A percentile compares a stretch with the other conserved stretches of the same genome.
These are phyloP conservation scores for Phoenix dactylifera DNA, from an alignment of 176 grass and related monocot species.

Conservation along the genomic window DNA sequence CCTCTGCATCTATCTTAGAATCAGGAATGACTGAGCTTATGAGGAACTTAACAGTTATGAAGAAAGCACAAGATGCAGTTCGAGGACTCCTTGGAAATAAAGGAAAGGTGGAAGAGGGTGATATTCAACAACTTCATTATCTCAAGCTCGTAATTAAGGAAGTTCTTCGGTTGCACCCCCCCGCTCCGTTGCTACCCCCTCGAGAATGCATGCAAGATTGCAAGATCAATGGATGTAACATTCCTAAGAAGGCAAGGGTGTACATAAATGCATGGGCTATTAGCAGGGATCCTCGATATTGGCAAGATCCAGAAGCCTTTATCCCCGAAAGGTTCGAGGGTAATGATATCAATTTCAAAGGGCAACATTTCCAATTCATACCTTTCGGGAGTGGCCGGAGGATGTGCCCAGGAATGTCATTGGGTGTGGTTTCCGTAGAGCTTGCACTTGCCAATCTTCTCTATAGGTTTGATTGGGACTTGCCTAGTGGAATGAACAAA, in stretches of 20 bases:
- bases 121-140: constrained; percentile 17
- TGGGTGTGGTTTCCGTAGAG: constrained; percentile 9
- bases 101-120: neutral
- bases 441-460: constrained; percentile 15
- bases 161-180: constrained; percentile 19
- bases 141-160: constrained; percentile 24
- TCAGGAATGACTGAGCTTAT: constrained; percentile 32
- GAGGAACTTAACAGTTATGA: constrained; percentile 4
- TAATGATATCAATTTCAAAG: constrained; percentile 16
- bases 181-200: constrained; percentile 3
- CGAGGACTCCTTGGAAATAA: constrained; percentile 6
- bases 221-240: constrained; percentile 14
- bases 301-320: constrained; percentile 25
- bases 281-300: constrained; percentile 21
- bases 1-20: constrained; percentile 1
- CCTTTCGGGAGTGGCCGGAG: constrained; percentile 29
- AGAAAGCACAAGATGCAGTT: constrained; percentile 25
- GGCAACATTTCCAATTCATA: constrained; percentile 22
- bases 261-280: constrained; percentile 34
- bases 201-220: constrained; percentile 5
- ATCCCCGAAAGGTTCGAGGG: constrained; percentile 7
- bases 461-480: constrained; percentile 17
- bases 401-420: constrained; percentile 25
- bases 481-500: neutral
- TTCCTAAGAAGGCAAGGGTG: constrained; percentile 18